Evolutionary conservation across 2,329 filamentous ascomycete species (phyloP).

Genomic region (Apiospora pterosperma): DNA sequence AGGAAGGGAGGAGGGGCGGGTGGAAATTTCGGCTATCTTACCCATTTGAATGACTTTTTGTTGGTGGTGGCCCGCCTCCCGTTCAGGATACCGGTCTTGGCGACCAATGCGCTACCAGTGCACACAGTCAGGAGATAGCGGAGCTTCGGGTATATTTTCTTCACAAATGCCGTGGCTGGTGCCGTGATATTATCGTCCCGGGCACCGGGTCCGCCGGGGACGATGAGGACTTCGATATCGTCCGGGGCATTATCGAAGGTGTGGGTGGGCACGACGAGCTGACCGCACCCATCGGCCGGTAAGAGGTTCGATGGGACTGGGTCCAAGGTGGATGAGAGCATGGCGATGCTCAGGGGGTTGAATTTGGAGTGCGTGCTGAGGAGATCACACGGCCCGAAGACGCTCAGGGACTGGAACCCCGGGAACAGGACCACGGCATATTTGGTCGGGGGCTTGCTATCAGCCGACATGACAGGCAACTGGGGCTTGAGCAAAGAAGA

Average conservation of each 20-base stretch:
- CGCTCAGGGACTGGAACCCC: slow-evolving; percentile 41
- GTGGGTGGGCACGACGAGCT: slow-evolving; percentile 36
- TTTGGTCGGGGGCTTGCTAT: slow-evolving; percentile 20
- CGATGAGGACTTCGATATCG: slow-evolving; percentile 59
- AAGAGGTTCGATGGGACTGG: slow-evolving; percentile 35
- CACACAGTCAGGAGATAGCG: slow-evolving; percentile 62
- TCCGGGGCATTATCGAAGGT: slow-evolving; percentile 51
- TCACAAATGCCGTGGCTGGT: slow-evolving; percentile 43
- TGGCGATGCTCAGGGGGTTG: slow-evolving; percentile 34
- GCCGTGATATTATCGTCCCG: slow-evolving; percentile 28
- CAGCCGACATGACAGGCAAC: not conserved
- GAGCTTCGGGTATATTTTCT: slow-evolving; percentile 41
- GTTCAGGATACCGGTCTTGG: slow-evolving; percentile 57
- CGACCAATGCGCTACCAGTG: slow-evolving; percentile 59
- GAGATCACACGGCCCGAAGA: slow-evolving; percentile 43
- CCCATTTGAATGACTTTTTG: slow-evolving; percentile 51
- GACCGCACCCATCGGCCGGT: slow-evolving; percentile 25
- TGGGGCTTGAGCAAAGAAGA: not conserved
- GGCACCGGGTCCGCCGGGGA: slow-evolving; percentile 60
- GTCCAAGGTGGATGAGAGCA: slow-evolving; percentile 38
- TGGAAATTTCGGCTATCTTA: too few relatives aligned
- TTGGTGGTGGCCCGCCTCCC: slow-evolving; percentile 63
- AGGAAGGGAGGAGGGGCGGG: not conserved
- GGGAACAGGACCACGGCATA: slow-evolving; percentile 42
- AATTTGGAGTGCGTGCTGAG: slow-evolving; percentile 37